Evolutionary conservation across 495 filamentous ascomycete species (phyloP).

Genomic region (Tuber umbilicatum): DNA sequence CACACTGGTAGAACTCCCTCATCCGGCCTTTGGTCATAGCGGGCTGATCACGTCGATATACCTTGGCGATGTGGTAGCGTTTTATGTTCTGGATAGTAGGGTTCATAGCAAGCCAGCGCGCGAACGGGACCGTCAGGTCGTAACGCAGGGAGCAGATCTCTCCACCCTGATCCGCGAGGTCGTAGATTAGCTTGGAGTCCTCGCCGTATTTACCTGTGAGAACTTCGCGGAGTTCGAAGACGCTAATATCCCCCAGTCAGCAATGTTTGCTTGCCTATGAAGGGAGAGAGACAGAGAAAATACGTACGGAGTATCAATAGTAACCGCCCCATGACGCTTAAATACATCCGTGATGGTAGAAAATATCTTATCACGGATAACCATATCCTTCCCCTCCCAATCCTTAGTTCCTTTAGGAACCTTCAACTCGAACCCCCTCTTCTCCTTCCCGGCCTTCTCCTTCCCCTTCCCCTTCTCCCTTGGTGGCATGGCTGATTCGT

Average conservation of each 20-base stretch:
- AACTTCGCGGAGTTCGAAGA: conserved; percentile 56
- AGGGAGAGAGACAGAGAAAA: conserved; percentile 50
- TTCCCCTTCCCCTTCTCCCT: conserved; percentile 39
- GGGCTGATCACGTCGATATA: conserved; percentile 53
- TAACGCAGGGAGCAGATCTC: conserved; percentile 81
- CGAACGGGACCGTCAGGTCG: conserved; percentile 87
- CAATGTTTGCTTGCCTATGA: conserved; percentile 39
- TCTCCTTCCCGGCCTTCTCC: conserved; percentile 38
- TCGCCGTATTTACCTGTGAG: conserved; percentile 86
- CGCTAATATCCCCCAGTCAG: conserved; percentile 25
- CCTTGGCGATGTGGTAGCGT: conserved; percentile 83
- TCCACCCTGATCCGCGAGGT: conserved; percentile 77
- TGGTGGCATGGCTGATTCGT: conserved; percentile 26
- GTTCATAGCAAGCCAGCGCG: conserved; percentile 83
- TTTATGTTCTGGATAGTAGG: conserved; percentile 66
- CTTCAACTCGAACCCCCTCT: conserved; percentile 39
- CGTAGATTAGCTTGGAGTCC: conserved; percentile 85
- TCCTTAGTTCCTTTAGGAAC: conserved; percentile 42
- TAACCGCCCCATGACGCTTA: conserved; percentile 78
- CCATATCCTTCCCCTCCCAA: conserved; percentile 64
- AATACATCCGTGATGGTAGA: conserved; percentile 75
- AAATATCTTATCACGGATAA: conserved; percentile 78
- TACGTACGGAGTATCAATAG: conserved; percentile 66
- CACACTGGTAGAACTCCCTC: conserved; percentile 97
- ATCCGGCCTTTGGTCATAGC: conserved; percentile 84